A percentile compares a stretch with the other conserved stretches of the same genome.
phyloP scores from a whole-genome alignment of 2,329 filamentous ascomycete species.

The Stemphylium vesicarium region DNA sequence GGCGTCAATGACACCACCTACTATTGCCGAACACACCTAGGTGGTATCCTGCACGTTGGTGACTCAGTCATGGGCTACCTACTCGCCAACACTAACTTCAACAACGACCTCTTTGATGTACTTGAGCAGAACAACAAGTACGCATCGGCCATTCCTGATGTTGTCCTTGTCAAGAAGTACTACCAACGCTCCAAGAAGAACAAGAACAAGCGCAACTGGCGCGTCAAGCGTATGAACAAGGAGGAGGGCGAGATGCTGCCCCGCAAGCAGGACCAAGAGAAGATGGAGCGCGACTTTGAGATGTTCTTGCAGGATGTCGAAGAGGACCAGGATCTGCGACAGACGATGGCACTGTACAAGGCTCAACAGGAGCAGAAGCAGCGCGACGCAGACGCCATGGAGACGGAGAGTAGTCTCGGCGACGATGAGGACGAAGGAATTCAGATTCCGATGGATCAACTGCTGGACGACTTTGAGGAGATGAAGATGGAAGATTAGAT shows the following conservation, averaged over 20 bases:
- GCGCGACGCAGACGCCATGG: slow-evolving; percentile 70
- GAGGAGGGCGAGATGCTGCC: slow-evolving; percentile 88
- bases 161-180: slow-evolving; percentile 95
- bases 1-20: slow-evolving; percentile 86
- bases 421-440: slow-evolving; percentile 61
- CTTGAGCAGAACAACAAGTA: slow-evolving; percentile 79
- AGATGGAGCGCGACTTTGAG: slow-evolving; percentile 92
- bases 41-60: slow-evolving; percentile 81
- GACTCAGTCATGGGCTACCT: slow-evolving; percentile 97
- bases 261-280: slow-evolving; percentile 85
- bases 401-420: slow-evolving; percentile 65
- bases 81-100: slow-evolving; percentile 87
- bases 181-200: slow-evolving; percentile 84
- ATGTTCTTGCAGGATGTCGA: slow-evolving; percentile 97
- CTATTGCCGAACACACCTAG: slow-evolving; percentile 89
- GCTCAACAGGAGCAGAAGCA: slow-evolving; percentile 61
- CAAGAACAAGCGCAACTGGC: slow-evolving; percentile 75
- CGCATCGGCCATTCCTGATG: slow-evolving; percentile 82
- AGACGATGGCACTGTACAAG: slow-evolving; percentile 87
- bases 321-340: slow-evolving; percentile 86
- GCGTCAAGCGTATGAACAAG: slow-evolving; percentile 88
- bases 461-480: slow-evolving; percentile 93
- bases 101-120: slow-evolving; percentile 83
- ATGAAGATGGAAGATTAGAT: slow-evolving; percentile 68
- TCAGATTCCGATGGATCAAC: slow-evolving; percentile 59